Base-by-base conservation (phyloP, 768 basidiomycete species). In the Leucosporidium creatinivorum region DNA sequence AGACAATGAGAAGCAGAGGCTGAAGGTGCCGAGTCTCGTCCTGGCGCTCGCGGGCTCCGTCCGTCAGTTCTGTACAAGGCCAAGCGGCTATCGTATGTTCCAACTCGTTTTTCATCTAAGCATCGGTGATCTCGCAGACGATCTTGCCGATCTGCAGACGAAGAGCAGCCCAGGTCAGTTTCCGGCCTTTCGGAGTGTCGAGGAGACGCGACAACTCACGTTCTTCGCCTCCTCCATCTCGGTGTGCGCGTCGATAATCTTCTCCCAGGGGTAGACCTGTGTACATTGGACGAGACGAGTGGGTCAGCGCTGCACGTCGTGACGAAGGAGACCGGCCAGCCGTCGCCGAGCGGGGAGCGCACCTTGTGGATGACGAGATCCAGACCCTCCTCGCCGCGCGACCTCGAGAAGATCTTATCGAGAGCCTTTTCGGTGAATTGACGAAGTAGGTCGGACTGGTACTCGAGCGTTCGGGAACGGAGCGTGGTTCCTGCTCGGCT, bases 151-250 rank as follows among this genome's bases (percentile, higher is more conserved):
- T 82, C n/a, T 26, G 51, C n/a, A n/a, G 51, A 26, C 12, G 51
- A 52, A 21, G 23, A 52, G 26, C n/a, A n/a, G n/a, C n/a, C n/a
- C n/a, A n/a, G n/a, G n/a, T n/a, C n/a, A n/a, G n/a, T n/a, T n/a
- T n/a, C n/a, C n/a, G n/a, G n/a, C n/a, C n/a, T n/a, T n/a, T n/a
- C n/a, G n/a, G n/a, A n/a, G n/a, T n/a, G n/a, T n/a, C n/a, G n/a
- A n/a, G n/a, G 15, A 17, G 39, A 10, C 8, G 6, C 10, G 13
- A 44, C 8, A 17, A 44, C 39, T 44, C 39, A 44, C 39, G 71
- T 84, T 87, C 78, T 80, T 82, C 75, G 91, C 87, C 65, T 80
- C 85, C 76, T 88, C 85, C 87, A 97, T 92, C 78, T 89, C 89
- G 68, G 82, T 81, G 69, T 91, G 90, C 3, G 91, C 92, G 36